Conservation (phyloP, 495 filamentous ascomycete species). For the Astrocystis sublimbata region DNA sequence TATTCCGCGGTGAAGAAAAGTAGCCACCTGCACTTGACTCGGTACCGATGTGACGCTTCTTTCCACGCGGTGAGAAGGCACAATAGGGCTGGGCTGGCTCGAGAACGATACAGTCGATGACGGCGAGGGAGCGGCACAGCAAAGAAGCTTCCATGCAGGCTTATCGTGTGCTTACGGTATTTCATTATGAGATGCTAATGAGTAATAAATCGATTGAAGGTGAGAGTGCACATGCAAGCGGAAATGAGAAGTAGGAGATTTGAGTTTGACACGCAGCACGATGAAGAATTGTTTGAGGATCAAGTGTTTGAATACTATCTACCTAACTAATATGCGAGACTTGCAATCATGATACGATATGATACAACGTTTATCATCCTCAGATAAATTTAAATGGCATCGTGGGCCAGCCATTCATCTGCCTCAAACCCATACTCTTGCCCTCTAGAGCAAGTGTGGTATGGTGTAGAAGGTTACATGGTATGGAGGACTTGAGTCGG, state of each 20-base stretch:
- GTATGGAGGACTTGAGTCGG: constrained; percentile 15
- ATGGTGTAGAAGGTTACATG: too few species aligned
- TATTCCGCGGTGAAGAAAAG: background rate
- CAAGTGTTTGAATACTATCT: background rate
- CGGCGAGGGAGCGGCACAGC: too few species aligned
- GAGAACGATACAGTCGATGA: too few species aligned
- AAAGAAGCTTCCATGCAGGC: background rate
- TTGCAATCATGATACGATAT: background rate
- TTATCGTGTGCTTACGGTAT: background rate
- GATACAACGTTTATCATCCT: constrained; percentile 9
- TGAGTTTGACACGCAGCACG: background rate
- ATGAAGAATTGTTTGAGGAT: background rate
- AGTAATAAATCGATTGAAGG: too few species aligned
- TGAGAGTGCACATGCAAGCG: too few species aligned
- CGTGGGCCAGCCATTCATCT: constrained; percentile 4
- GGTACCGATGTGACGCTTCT: background rate
- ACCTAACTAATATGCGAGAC: background rate
- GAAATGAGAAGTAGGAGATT: background rate
- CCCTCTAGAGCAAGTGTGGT: background rate
- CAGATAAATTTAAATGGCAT: background rate
- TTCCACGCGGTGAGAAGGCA: constrained; percentile 4
- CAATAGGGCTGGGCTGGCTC: constrained; percentile 12
- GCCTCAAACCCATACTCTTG: background rate
- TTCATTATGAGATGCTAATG: too few species aligned
- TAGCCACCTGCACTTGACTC: background rate